A percentile compares a stretch with the other conserved stretches of the same genome.
These are phyloP conservation scores for Talaromyces piceae DNA, from an alignment of 2,329 filamentous ascomycete species.

Conservation along the genomic window DNA sequence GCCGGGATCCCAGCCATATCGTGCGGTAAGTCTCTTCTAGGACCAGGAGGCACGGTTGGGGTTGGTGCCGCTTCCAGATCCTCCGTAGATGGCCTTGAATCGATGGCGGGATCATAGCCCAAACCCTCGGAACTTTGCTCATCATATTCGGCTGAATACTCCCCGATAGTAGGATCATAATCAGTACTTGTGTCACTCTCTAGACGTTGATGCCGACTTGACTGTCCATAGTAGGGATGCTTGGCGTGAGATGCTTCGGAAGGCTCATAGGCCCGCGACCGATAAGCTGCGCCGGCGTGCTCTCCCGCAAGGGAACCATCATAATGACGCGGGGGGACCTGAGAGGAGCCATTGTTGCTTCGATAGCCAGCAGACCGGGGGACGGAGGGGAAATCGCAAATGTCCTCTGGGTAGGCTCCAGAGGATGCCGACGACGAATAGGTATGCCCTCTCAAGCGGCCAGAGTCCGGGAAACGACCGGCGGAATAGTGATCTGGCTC, in stretches of 20 bases:
- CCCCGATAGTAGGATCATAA: conserved; percentile 15
- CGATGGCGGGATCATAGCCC: conserved; percentile 29
- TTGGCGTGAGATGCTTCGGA: conserved; percentile 10
- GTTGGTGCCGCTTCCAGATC: conserved; percentile 78
- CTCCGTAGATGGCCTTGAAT: conserved; percentile 21
- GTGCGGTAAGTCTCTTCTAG: conserved; percentile 49
- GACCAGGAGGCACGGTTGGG: conserved; percentile 74
- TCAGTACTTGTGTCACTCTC: conserved; percentile 73
- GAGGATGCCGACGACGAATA: conserved; percentile 55
- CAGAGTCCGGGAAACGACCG: conserved; percentile 21
- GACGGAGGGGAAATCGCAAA: conserved; percentile 33
- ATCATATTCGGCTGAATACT: conserved; percentile 2
- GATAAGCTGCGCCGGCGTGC: conserved; percentile 13
- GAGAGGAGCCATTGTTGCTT: conserved; percentile 74
- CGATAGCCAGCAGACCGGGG: conserved; percentile 49
- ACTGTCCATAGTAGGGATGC: conserved; percentile 25
- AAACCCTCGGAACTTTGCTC: conserved; percentile 40
- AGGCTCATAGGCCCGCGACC: conserved; percentile 20
- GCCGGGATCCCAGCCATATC: conserved; percentile 24
- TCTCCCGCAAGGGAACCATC: conserved; percentile 51
- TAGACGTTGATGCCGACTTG: conserved; percentile 59
- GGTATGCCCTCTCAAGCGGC: conserved; percentile 50
- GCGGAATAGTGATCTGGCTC: conserved; percentile 30
- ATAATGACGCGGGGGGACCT: conserved; percentile 52
- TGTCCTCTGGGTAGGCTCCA: conserved; percentile 35